A percentile compares a stretch with the other conserved stretches of the same genome.
phyloP scores from a whole-genome alignment of 345 rosid species.

The Melaleuca alternifolia region DNA sequence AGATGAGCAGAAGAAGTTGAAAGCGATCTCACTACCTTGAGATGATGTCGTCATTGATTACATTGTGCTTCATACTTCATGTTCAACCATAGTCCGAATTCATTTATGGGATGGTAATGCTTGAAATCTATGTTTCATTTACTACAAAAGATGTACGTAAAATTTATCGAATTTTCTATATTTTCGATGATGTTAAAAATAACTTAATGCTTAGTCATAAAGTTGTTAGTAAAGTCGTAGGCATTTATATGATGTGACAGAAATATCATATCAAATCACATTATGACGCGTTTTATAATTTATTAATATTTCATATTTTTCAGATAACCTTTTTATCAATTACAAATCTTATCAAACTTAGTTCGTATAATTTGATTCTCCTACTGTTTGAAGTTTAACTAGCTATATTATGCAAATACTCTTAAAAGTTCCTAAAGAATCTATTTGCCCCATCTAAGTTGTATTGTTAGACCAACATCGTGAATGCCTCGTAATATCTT shows the following conservation, averaged over 20 bases:
- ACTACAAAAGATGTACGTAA: neutral
- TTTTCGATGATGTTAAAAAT: neutral
- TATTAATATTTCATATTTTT: no score
- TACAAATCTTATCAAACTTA: neutral
- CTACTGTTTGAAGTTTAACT: no score
- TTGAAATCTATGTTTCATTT: neutral
- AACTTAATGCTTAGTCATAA: neutral
- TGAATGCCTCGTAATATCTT: no score
- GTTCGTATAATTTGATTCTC: no score
- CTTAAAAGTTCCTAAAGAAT: no score
- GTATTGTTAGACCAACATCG: no score
- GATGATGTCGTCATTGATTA: neutral
- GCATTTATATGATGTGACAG: neutral
- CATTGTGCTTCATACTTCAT: neutral
- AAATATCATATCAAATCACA: neutral
- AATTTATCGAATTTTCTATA: neutral
- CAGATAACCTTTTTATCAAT: no score
- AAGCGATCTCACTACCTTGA: neutral
- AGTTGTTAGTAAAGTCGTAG: neutral
- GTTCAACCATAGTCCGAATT: neutral
- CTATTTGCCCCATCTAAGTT: no score
- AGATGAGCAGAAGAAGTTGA: neutral
- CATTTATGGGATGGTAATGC: neutral
- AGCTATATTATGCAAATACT: no score
- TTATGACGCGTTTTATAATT: neutral